Base-by-base conservation (phyloP, 176 grass and related monocot genomes). In the Olyra latifolia region DNA sequence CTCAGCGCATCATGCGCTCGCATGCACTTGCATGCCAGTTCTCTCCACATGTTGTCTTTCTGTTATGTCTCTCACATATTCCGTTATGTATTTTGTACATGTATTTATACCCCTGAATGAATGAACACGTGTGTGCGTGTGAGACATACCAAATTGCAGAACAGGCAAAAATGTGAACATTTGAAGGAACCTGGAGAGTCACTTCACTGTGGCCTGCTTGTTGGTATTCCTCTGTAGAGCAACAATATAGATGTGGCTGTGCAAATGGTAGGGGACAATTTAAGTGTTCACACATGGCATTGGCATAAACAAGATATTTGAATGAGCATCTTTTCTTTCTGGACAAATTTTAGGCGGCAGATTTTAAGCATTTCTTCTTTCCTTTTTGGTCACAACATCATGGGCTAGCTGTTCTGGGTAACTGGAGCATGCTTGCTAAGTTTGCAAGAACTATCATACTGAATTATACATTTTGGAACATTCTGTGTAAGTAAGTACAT, bases 281-380 rank as follows among this genome's bases (percentile, higher is more conserved):
- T 40, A 12, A 5, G 27, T 63, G 5, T 5, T 40, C 48, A 35
- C 9, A 46, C 48, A 76, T 76, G 68, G 17, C 25, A 65, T 30
- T 45, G 66, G 8, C 39, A 65, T 42, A 65, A 73, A 35, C 16
- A 28, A 55, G 30, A 49, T 25, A 44, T 76, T 35, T 35, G 32
- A 57, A 35, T 1, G 40, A 32, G 6, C 17, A 22, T 43, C 22
- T 61, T 6, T 28, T 61, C 40, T 76, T 61, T 60, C 42, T 67
- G 16, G 17, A 24, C 10, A 17, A 6, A 12, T 61, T 14, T 12
- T 42, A 9, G 23, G 12, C 6, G 23, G 12, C 9, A 77, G 1
- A 12, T 71, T 85, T 30, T 40, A 39, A 50, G 23, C n/a, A 49
- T 71, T 20, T 77, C 10, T 78, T 78, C 4, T n/a, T 59, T n/a